Base-by-base conservation (phyloP, 2,329 filamentous ascomycete species). In the Ilyonectria destructans region DNA sequence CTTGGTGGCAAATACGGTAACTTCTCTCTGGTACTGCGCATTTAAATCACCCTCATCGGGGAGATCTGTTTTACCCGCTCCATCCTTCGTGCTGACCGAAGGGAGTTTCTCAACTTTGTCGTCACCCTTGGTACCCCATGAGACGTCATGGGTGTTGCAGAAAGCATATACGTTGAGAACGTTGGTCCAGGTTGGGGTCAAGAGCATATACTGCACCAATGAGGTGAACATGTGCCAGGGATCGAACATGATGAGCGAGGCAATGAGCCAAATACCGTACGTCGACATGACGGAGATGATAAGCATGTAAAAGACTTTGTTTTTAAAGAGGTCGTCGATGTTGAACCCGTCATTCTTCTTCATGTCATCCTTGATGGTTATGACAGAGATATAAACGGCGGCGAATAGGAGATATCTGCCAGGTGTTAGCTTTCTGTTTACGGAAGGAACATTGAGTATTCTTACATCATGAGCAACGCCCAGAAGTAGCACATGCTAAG, bases 171-270 rank as follows among this genome's bases (percentile, higher is more conserved):
- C 96, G 85, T 98, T 99, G 77, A 99, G 91, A 67, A 98, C 95
- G 82, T 98, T 99, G 85, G 97, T 97, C 84, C 97, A 99, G 0
- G 95, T 97, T 0, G 96, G 96, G 0, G 95, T 97, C 65, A 99
- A 88, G 48, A 98, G 89, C 75, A 98, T 91, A 81, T 99, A 99
- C 88, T 98, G 96, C 56, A 95, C 81, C 82, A 98, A 94, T 65
- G 92, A 91, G n/a, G 96, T 98, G 81, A 97, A 88, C 95, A 99
- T 98, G 84, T 99, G 96, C 96, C 96, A 99, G 4, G 96, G 96
- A 80, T 99, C 96, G 81, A 98, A 91, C 91, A 98, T 98, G 74
- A 99, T 86, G 72, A 99, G 87, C 9, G 95, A 97, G 0, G 94
- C 93, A 58, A 99, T 83, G 67, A 98, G 88, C 92, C 95, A 99